Percentiles rank a stretch among this genome's conserved stretches.
Conservation (phyloP, 805 yeast species). For the Lipomyces spencermartinsiae region DNA sequence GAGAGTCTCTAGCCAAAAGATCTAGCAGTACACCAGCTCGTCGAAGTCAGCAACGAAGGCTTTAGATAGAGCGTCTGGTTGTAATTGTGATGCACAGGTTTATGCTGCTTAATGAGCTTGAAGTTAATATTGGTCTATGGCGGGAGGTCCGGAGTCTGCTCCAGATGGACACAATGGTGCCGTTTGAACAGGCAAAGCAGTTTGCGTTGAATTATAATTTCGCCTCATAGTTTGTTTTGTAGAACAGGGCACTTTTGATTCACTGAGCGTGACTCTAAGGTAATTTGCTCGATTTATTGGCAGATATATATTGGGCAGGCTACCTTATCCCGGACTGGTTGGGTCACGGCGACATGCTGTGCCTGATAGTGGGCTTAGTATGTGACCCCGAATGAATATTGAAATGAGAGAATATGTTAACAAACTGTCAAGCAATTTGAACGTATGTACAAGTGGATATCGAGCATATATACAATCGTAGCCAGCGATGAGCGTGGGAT, state of each 20-base stretch:
- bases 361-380: neutral
- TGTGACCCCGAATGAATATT: neutral
- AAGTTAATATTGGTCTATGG: too few species aligned
- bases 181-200: too few species aligned
- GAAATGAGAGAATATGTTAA: neutral
- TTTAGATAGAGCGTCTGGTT: neutral
- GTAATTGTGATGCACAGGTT: neutral
- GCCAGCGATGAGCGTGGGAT: neutral
- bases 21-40: neutral
- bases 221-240: neutral
- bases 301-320: neutral
- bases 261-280: neutral
- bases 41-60: neutral
- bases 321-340: neutral
- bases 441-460: neutral
- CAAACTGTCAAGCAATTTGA: neutral
- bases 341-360: neutral
- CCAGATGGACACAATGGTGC: neutral
- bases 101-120: too few species aligned
- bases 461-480: neutral
- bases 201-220: neutral
- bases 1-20: conserved; percentile 21
- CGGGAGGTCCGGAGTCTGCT: neutral
- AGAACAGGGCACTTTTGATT: neutral
- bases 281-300: neutral